Percentiles rank a stretch among this genome's conserved stretches.
Conservation (phyloP, 106 monocot species). For the Dioscorea zingiberensis region DNA sequence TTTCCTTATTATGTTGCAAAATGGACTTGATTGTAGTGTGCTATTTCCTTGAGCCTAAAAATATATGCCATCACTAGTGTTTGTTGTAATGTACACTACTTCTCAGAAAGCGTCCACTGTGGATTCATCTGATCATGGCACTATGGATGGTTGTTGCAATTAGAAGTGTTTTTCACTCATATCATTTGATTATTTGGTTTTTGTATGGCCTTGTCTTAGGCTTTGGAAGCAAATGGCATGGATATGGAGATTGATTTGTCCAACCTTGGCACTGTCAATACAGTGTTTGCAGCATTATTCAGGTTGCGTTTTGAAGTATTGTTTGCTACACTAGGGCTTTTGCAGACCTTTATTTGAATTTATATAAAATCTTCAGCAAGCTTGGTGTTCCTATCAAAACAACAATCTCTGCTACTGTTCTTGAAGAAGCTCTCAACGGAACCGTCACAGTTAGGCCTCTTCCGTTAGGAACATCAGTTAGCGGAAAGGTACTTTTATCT, state of each 20-base stretch:
- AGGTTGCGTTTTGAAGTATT: constrained; percentile 28
- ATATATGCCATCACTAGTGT: too few species aligned
- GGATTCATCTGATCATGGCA: too few species aligned
- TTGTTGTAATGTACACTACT: too few species aligned
- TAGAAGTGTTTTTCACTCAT: too few species aligned
- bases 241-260: constrained; percentile 99
- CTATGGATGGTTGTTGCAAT: too few species aligned
- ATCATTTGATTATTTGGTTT: too few species aligned
- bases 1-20: too few species aligned
- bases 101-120: too few species aligned
- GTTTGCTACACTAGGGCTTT: background rate
- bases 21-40: too few species aligned
- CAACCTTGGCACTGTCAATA: constrained; percentile 92
- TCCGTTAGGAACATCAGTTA: constrained; percentile 78
- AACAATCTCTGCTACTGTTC: constrained; percentile 76
- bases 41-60: too few species aligned
- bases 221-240: constrained; percentile 76
- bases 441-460: constrained; percentile 90
- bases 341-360: background rate
- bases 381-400: constrained; percentile 96
- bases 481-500: constrained; percentile 54
- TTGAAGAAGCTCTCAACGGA: constrained; percentile 96
- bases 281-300: constrained; percentile 95
- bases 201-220: constrained; percentile 22
- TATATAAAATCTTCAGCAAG: constrained; percentile 54